Evolutionary conservation across 2,329 filamentous ascomycete genomes (phyloP), one percentile per base, ranked within the genome.

Genomic region (Phialocephala subalpina): DNA sequence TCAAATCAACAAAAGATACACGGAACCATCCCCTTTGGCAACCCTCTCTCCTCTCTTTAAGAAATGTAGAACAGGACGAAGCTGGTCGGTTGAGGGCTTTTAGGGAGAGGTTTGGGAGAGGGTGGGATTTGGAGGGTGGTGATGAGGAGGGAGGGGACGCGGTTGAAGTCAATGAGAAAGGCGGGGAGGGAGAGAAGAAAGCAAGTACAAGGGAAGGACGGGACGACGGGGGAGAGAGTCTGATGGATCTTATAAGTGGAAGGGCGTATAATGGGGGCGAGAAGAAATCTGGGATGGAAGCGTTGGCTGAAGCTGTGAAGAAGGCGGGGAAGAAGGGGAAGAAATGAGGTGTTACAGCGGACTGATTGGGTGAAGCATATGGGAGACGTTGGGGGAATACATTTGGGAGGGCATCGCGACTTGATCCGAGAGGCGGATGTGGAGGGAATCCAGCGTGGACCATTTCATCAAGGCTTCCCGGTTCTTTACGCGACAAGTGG

Each of bases 51-150:
- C 89, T 89, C 80, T 91, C 91, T 68, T 84, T 99, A 74, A 83
- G 90, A 77, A 97, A 96, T 78, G 86, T 97, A 65, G 96, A 99
- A 82, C 89, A 97, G 69, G 96, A 99, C 79, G 96, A 98, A 85
- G 95, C 96, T 2, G 96, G 96, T 20, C 88, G 92, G 76, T 81
- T 99, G 75, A 92, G 90, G 60, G 92, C 92, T 63, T 99, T 99
- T 83, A 86, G 96, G 74, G 86, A 86, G 68, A 87, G 92, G 64
- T 99, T 94, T 82, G 96, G 96, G 29, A 84, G 91, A 66, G 89
- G 88, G 12, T 99, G 92, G 84, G 96, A 99, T 81, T 83, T 87
- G 27, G 81, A 72, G 22, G 70, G 71, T 42, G 78, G 72, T 12
- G 76, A 78, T 61, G 76, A 77, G 60, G 73, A 64, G n/a, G 72